Base-by-base conservation (phyloP, 345 rosid species). In the Adansonia digitata region DNA sequence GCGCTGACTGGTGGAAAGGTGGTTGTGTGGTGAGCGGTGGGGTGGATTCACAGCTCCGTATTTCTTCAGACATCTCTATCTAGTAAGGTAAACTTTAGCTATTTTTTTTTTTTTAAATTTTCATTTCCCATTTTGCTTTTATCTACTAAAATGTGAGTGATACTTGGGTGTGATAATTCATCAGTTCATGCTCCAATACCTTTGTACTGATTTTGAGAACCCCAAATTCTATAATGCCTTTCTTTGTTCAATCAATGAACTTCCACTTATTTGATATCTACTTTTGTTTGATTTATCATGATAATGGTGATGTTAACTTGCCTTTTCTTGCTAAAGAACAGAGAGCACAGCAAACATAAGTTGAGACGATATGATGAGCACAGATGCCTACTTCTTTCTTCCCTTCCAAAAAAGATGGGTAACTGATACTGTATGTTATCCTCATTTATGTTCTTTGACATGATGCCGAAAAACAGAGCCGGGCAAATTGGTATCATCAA, bases 1-100 rank as follows among this genome's bases (percentile, higher is more conserved):
- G 92, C 77, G 93, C 93, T 9, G 99, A 89, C 84, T 96, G 99
- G 99, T 96, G 99, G 99, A 96, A 82, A 82, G 86, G 87, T 52
- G 90, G 93, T 74, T 75, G 85, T 29, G 87, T 93, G 40, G 70
- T 91, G 79, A 93, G 99, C 66, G 99, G 99, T 49, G 99, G 99
- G 51, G 94, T 78, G 52, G 98, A 96, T 79, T 79, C 90, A 11
- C 90, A 89, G 82, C 93, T 96, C 75, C 78, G 89, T 69, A 86
- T 96, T 35, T 89, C 91, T 65, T 84, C 97, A 0, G 97, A 81
- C 49, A 78, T 89, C 46, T 68, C 88, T 59, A 81, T 91, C 64
- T 75, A 77, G 53, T 92, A 84, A 88, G 87, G 89, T 87, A 71
- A 61, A 76, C 18, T 69, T 61, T 55, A 49, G 39, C 26, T 37